A percentile compares a stretch with the other conserved stretches of the same genome.
phyloP scores from a whole-genome alignment of 345 rosid genomes.

The Eucalyptus urophylla region DNA sequence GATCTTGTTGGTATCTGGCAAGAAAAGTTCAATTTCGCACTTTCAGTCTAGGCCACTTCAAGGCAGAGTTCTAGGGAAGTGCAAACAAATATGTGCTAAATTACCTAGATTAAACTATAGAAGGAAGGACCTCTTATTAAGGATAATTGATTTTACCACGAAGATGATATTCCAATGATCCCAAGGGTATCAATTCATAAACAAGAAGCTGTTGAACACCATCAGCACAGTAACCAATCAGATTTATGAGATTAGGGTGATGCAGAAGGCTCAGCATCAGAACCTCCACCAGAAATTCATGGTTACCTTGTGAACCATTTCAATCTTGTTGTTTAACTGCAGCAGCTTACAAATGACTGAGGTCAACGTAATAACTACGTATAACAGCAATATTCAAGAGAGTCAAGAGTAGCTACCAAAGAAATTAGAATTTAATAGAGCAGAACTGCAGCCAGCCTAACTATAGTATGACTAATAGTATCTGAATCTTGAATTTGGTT shows the following conservation, averaged over 20 bases:
- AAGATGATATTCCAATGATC: conserved; percentile 90
- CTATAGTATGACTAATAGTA: neutral
- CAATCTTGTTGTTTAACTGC: conserved; percentile 90
- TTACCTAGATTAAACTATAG: neutral
- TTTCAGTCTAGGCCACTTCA: neutral
- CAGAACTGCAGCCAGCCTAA: neutral
- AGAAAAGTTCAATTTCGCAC: neutral
- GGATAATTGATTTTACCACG: too few species aligned
- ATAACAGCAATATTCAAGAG: neutral
- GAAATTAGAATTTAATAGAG: neutral
- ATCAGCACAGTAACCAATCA: conserved; percentile 91
- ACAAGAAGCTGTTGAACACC: conserved; percentile 93
- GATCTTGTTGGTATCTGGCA: neutral
- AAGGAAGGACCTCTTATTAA: neutral
- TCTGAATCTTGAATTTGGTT: neutral
- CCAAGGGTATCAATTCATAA: conserved; percentile 85
- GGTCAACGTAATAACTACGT: neutral
- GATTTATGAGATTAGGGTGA: conserved; percentile 79
- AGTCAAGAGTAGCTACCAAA: neutral
- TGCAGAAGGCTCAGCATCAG: conserved; percentile 94
- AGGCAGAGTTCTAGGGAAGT: neutral
- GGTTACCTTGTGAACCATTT: conserved; percentile 68
- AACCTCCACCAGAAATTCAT: conserved; percentile 43
- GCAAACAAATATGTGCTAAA: neutral
- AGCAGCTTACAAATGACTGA: conserved; percentile 34